Evolutionary conservation across 2,329 filamentous ascomycete species (phyloP).

Genomic region (Cyphellophora europaea): DNA sequence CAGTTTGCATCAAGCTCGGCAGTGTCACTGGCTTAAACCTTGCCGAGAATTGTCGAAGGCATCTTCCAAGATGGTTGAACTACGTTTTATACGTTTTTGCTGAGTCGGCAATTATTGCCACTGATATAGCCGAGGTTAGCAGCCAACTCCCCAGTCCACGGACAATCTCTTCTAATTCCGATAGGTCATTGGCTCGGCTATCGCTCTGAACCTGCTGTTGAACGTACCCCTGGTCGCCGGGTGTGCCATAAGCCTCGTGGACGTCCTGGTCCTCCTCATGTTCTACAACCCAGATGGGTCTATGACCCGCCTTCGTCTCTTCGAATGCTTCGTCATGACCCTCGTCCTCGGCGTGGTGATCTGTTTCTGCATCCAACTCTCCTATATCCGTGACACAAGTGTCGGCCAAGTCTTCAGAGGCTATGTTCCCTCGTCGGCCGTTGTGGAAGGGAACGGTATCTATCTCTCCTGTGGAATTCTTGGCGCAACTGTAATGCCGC

Average conservation of each 20-base stretch:
- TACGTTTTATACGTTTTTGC: conserved; percentile 52
- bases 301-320: conserved; percentile 42
- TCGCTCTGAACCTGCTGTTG: conserved; percentile 45
- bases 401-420: conserved; percentile 45
- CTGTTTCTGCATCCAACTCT: conserved; percentile 49
- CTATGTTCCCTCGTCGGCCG: conserved; percentile 44
- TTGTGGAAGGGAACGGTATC: conserved; percentile 43
- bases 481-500: conserved; percentile 50
- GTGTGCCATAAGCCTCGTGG: conserved; percentile 47
- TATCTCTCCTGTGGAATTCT: conserved; percentile 47
- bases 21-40: conserved; percentile 60
- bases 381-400: conserved; percentile 39
- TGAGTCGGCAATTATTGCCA: conserved; percentile 61
- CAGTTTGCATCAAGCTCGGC: conserved; percentile 51
- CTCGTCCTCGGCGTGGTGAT: conserved; percentile 47
- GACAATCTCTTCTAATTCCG: conserved; percentile 24
- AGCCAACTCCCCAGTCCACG: conserved; percentile 19
- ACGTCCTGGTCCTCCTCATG: conserved; percentile 47
- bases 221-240: conserved; percentile 46
- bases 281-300: conserved; percentile 45
- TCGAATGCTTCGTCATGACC: conserved; percentile 45
- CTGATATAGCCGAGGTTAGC: conserved; percentile 63
- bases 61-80: conserved; percentile 58
- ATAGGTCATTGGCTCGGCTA: conserved; percentile 49
- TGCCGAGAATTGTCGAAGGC: conserved; percentile 55